phyloP scores from a whole-genome alignment of 345 rosid species.

The Firmiana major region DNA sequence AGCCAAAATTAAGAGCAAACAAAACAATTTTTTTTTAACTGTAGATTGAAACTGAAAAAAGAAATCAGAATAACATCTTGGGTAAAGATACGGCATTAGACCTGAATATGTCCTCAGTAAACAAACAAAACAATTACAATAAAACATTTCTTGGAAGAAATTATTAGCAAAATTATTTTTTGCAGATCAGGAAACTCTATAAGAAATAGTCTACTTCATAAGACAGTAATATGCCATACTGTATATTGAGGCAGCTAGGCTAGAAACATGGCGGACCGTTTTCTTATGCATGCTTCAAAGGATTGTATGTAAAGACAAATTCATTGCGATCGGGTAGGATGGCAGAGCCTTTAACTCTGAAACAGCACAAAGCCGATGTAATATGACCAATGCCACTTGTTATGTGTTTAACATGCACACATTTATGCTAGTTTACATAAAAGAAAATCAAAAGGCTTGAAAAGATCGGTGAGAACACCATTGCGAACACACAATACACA shows the following conservation, averaged over 20 bases:
- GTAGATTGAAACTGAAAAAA: background rate
- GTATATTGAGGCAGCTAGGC: background rate
- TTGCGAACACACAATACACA: background rate
- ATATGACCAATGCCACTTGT: background rate
- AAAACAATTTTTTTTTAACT: background rate
- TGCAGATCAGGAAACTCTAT: background rate
- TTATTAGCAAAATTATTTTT: background rate
- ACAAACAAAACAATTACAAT: background rate
- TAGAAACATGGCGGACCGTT: background rate
- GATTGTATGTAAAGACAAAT: slow-evolving; percentile 4
- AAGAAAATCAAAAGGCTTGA: background rate
- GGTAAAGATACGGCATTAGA: background rate
- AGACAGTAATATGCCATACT: background rate
- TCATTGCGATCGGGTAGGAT: no score
- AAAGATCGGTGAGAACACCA: background rate
- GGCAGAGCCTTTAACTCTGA: background rate
- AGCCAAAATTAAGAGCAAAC: background rate
- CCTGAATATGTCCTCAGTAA: background rate
- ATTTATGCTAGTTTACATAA: background rate
- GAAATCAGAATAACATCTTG: background rate
- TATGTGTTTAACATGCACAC: background rate
- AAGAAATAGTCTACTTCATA: background rate
- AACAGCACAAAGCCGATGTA: background rate
- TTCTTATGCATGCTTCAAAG: background rate
- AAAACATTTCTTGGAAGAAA: background rate